phyloP scores from a whole-genome alignment of 2,329 filamentous ascomycete genomes.

The Aspergillus aculeatinus region DNA sequence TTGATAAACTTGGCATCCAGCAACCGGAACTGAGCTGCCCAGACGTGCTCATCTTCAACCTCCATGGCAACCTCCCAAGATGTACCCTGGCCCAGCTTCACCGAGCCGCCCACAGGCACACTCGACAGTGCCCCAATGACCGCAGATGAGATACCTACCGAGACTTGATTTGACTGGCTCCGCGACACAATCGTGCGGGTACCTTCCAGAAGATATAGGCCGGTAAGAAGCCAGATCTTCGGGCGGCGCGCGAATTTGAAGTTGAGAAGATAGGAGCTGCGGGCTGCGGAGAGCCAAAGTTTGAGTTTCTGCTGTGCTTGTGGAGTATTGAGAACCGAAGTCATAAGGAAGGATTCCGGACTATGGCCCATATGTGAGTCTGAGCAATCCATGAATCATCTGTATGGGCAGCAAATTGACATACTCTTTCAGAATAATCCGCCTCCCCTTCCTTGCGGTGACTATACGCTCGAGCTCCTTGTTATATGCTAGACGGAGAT shows the following conservation, averaged over 20 bases:
- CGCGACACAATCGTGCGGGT: slow-evolving; percentile 21
- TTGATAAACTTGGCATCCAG: slow-evolving; percentile 23
- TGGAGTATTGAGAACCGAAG: slow-evolving; percentile 16
- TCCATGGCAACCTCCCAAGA: slow-evolving; percentile 26
- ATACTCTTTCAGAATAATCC: slow-evolving; percentile 24
- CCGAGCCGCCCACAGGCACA: slow-evolving; percentile 24
- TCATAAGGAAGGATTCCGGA: slow-evolving; percentile 22
- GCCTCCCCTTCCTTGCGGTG: slow-evolving; percentile 19
- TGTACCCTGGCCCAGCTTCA: slow-evolving; percentile 21
- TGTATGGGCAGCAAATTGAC: slow-evolving; percentile 8
- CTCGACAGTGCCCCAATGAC: slow-evolving; percentile 23
- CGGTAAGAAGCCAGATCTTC: slow-evolving; percentile 27
- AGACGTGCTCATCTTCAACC: slow-evolving; percentile 27
- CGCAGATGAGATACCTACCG: slow-evolving; percentile 20
- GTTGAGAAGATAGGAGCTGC: slow-evolving; percentile 23
- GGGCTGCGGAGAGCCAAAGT: slow-evolving; percentile 27
- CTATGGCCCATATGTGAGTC: slow-evolving; percentile 7
- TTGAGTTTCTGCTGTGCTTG: slow-evolving; percentile 22
- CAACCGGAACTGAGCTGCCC: slow-evolving; percentile 28
- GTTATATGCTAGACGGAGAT: slow-evolving; percentile 22
- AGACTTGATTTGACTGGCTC: slow-evolving; percentile 13
- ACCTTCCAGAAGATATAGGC: slow-evolving; percentile 24
- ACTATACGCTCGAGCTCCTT: slow-evolving; percentile 25
- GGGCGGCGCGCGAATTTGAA: slow-evolving; percentile 27
- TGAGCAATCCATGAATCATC: not conserved